Percentiles rank a stretch among this genome's conserved stretches.
These are phyloP conservation scores for Kodamaea kakaduensis DNA, from an alignment of 805 yeast genomes.

Conservation along the genomic window DNA sequence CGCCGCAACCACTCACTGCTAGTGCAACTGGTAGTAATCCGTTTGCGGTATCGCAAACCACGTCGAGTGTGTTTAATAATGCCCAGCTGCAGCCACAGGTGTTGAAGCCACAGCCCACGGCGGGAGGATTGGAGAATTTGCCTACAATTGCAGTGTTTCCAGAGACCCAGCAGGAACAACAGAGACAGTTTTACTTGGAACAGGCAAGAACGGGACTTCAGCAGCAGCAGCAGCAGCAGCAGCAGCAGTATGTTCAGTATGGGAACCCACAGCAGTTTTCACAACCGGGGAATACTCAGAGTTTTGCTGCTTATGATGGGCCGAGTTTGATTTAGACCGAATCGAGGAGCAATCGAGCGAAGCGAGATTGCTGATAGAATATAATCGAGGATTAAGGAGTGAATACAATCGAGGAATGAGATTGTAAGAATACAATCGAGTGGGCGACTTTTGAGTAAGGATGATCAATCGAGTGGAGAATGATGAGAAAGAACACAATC, in stretches of 20 bases:
- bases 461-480: too few species aligned
- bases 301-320: conserved; percentile 19
- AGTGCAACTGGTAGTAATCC: conserved; percentile 58
- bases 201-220: conserved; percentile 36
- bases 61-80: conserved; percentile 28
- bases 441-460: too few species aligned
- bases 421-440: too few species aligned
- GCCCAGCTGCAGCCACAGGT: conserved; percentile 23
- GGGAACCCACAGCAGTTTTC: conserved; percentile 12
- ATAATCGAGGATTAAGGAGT: too few species aligned
- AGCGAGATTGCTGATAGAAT: too few species aligned
- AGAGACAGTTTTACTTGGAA: conserved; percentile 30
- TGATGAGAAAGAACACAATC: too few species aligned
- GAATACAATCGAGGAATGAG: too few species aligned
- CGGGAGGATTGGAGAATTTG: conserved; percentile 67
- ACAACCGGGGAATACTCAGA: not conserved
- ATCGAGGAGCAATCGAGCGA: too few species aligned
- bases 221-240: conserved; percentile 23
- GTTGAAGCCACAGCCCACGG: conserved; percentile 53
- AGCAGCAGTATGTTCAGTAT: conserved; percentile 13
- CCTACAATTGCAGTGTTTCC: conserved; percentile 70
- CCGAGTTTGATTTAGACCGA: conserved; percentile 24
- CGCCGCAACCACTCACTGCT: conserved; percentile 22
- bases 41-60: conserved; percentile 43
- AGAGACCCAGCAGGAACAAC: conserved; percentile 49